Base-by-base conservation (phyloP, 441 rosid species). In the Populus hybrid region DNA sequence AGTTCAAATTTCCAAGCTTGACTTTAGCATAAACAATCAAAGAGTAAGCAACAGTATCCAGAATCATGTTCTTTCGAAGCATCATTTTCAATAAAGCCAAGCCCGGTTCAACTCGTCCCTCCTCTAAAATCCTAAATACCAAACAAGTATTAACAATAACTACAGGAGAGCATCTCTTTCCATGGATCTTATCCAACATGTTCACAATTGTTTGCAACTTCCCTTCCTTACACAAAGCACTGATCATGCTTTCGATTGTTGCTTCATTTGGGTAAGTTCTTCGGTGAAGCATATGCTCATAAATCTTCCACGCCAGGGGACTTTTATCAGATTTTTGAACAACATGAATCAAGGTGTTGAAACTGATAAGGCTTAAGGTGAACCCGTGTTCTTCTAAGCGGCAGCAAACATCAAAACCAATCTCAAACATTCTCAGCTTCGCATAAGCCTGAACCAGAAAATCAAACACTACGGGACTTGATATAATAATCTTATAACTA, bases 181-280 rank as follows among this genome's bases (percentile, higher is more conserved):
- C 89, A 67, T 86, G 84, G 75, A 94, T 90, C 78, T 84, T 88
- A 77, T 92, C 92, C 76, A 90, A 75, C 75, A 86, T 82, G 72
- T 85, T 88, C 40, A 92, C 85, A 68, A 82, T 61, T 28, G 30
- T 73, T 67, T 85, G 90, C 61, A 94, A 74, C 79, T 86, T 86
- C 69, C 97, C 97, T 87, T 89, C 91, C 79, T 93, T 93, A 81
- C 97, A 90, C 81, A 94, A 80, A 8, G 89, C 92, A 82, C 26
- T 40, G 66, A 87, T 87, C 95, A 93, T 81, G 21, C 77, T 85
- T 65, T 71, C 78, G 50, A 85, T 72, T 5, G 93, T 89, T 0
- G 81, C 81, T 67, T 89, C 89, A 40, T 87, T 90, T 8, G 97
- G 97, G 70, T 82, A 86, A 18, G 63, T 82, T 72, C 91, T 87